Evolutionary conservation across 1,284 basidiomycete genomes (phyloP).

Genomic region (Polyporus tsugae): DNA sequence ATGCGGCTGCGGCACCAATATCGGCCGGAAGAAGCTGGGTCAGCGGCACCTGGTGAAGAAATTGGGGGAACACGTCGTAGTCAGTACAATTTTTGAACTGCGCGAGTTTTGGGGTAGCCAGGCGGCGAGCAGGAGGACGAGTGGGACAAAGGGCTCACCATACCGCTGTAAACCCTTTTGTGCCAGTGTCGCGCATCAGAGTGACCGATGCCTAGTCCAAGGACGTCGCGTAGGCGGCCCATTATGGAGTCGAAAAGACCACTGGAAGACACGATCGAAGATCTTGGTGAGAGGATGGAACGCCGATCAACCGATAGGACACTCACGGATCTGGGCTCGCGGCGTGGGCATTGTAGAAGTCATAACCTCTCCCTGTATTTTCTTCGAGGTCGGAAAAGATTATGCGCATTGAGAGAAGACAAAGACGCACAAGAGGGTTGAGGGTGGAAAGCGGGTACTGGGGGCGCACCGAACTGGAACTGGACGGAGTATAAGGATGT

Average conservation of each 20-base stretch:
- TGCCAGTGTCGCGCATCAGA: slow-evolving; percentile 69
- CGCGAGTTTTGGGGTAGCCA: slow-evolving; percentile 10
- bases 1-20: slow-evolving; percentile 72
- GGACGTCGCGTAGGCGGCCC: slow-evolving; percentile 54
- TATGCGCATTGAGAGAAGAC: neutral
- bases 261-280: slow-evolving; percentile 13
- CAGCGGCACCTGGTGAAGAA: slow-evolving; percentile 47
- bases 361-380: slow-evolving; percentile 61
- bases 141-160: slow-evolving; percentile 47
- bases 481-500: slow-evolving; percentile 33
- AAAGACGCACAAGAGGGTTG: slow-evolving; percentile 58
- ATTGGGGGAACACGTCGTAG: slow-evolving; percentile 44
- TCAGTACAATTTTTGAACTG: slow-evolving; percentile 52
- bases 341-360: slow-evolving; percentile 71
- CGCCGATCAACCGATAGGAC: slow-evolving; percentile 13
- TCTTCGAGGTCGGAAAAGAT: slow-evolving; percentile 11
- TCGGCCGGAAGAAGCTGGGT: slow-evolving; percentile 54
- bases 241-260: slow-evolving; percentile 64
- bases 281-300: slow-evolving; percentile 14
- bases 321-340: slow-evolving; percentile 64
- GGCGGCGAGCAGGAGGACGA: slow-evolving; percentile 15
- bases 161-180: slow-evolving; percentile 63
- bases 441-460: slow-evolving; percentile 62
- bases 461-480: slow-evolving; percentile 63
- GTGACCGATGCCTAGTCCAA: slow-evolving; percentile 49